phyloP scores from a whole-genome alignment of 2,329 filamentous ascomycete genomes.

The Neopestalotiopsis rosae region DNA sequence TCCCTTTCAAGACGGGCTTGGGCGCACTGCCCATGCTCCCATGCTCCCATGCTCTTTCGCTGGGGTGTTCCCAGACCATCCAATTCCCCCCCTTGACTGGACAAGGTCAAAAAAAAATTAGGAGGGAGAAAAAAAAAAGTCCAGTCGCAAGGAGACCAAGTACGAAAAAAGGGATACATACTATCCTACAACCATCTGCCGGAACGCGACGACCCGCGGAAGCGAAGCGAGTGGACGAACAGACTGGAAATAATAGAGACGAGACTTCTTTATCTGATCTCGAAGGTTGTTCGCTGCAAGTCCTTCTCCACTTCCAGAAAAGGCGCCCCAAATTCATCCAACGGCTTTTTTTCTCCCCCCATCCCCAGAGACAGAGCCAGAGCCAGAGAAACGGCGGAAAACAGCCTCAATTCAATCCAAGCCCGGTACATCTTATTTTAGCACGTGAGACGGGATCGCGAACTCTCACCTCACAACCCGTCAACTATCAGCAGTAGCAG shows the following conservation, averaged over 20 bases:
- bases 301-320: not conserved
- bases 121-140: not conserved
- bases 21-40: not conserved
- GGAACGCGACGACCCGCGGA: not conserved
- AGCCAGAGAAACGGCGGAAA: not conserved
- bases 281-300: not conserved
- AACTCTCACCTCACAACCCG: not conserved
- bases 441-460: not conserved
- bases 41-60: not conserved
- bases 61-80: not conserved
- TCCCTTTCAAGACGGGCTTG: not conserved
- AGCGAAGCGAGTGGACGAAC: not conserved
- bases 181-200: not conserved
- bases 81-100: not conserved
- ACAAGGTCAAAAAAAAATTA: not conserved
- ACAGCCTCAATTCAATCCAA: not conserved
- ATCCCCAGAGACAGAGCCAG: not conserved
- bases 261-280: not conserved
- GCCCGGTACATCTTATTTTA: not conserved
- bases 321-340: not conserved
- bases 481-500: too few relatives aligned
- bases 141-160: not conserved
- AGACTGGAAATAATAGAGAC: not conserved
- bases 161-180: not conserved
- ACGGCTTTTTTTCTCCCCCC: not conserved